These are phyloP conservation scores for Penicillium vulpinum DNA, from an alignment of 2,329 filamentous ascomycete species.

Conservation along the genomic window DNA sequence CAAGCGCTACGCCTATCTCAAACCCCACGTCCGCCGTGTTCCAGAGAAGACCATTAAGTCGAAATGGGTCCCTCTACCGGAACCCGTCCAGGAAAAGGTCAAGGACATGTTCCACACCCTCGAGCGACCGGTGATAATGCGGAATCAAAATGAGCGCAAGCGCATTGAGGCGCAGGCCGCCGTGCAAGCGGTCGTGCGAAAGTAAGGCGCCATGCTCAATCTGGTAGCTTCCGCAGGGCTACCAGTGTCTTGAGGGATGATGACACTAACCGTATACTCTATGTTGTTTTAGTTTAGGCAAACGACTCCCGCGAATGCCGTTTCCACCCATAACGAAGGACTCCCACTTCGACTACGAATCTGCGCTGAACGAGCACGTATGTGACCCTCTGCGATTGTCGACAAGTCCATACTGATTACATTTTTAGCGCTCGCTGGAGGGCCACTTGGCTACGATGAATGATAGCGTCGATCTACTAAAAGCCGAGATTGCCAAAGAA, in stretches of 20 bases:
- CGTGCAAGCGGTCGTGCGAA: conserved; percentile 43
- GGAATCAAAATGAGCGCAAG: conserved; percentile 44
- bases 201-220: conserved; percentile 30
- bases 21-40: conserved; percentile 44
- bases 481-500: conserved; percentile 45
- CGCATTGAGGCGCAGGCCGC: conserved; percentile 45
- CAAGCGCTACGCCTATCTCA: conserved; percentile 42
- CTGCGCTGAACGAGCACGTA: conserved; percentile 46
- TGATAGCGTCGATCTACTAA: conserved; percentile 43
- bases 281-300: conserved; percentile 33
- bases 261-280: background rate
- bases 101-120: conserved; percentile 44
- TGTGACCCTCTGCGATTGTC: conserved; percentile 10
- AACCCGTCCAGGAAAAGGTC: conserved; percentile 45
- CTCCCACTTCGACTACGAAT: conserved; percentile 46
- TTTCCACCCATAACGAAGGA: conserved; percentile 47
- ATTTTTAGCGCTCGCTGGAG: conserved; percentile 38
- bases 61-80: conserved; percentile 48
- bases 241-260: background rate
- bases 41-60: conserved; percentile 46
- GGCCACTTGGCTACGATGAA: conserved; percentile 41
- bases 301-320: conserved; percentile 48
- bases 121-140: conserved; percentile 46
- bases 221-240: background rate
- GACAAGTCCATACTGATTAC: conserved; percentile 13